These are phyloP conservation scores for Raffaelea albimanens DNA, from an alignment of 2,329 filamentous ascomycete species.

Conservation along the genomic window DNA sequence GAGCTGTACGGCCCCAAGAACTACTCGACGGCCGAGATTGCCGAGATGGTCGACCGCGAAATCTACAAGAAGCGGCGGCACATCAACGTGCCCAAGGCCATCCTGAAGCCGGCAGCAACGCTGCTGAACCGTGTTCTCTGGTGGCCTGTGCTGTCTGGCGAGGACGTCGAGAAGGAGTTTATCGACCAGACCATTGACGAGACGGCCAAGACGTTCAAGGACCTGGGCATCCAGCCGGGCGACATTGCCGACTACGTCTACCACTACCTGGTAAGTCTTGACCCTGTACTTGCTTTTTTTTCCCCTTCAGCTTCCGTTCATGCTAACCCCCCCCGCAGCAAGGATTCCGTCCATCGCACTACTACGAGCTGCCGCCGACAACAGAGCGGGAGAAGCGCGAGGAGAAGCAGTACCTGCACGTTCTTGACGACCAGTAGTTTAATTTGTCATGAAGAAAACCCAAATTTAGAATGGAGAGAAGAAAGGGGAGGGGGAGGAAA, in stretches of 20 bases:
- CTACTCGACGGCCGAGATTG: conserved; percentile 83
- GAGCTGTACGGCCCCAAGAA: conserved; percentile 92
- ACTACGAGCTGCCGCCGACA: conserved; percentile 88
- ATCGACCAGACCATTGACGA: conserved; percentile 88
- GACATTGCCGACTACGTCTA: conserved; percentile 83
- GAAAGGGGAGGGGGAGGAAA: too few species aligned
- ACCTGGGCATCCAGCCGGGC: conserved; percentile 80
- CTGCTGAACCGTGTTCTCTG: conserved; percentile 75
- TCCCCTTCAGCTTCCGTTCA: background rate
- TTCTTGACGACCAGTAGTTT: conserved; percentile 71
- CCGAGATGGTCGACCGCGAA: conserved; percentile 80
- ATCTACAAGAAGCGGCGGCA: conserved; percentile 84
- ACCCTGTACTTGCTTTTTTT: background rate
- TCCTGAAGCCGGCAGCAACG: conserved; percentile 66
- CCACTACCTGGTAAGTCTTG: conserved; percentile 72
- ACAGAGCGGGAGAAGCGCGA: conserved; percentile 91
- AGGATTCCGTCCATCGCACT: conserved; percentile 79
- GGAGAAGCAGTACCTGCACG: conserved; percentile 95
- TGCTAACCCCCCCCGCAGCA: conserved; percentile 41
- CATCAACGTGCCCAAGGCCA: conserved; percentile 76
- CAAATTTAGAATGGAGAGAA: background rate
- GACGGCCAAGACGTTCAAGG: conserved; percentile 88
- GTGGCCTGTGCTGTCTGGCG: conserved; percentile 77
- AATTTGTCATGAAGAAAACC: too few species aligned
- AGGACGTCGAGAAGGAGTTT: conserved; percentile 87